A percentile compares a stretch with the other conserved stretches of the same genome.
These are phyloP conservation scores for Suhomyces chickasaworum DNA, from an alignment of 1,139 yeast genomes.

Conservation along the genomic window DNA sequence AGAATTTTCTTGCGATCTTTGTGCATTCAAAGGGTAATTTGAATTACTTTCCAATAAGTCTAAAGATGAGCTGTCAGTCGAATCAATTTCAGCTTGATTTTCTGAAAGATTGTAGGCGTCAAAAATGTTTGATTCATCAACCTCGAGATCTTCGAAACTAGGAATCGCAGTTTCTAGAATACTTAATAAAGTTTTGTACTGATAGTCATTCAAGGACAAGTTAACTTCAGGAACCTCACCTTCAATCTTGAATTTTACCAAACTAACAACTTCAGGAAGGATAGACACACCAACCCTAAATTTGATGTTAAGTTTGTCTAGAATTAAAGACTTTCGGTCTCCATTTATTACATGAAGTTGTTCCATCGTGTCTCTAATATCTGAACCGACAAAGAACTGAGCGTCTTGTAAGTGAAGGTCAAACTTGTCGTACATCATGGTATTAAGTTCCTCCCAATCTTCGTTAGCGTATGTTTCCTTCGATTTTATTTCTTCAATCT, in stretches of 20 bases:
- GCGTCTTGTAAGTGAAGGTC: slow-evolving; percentile 79
- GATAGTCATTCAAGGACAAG: slow-evolving; percentile 81
- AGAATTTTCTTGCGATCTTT: slow-evolving; percentile 10
- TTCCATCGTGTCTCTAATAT: slow-evolving; percentile 72
- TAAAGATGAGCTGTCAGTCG: background rate
- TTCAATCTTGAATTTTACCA: slow-evolving; percentile 72
- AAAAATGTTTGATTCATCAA: slow-evolving; percentile 37
- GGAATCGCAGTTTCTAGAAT: slow-evolving; percentile 75
- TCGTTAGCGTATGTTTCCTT: slow-evolving; percentile 68
- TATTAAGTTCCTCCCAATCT: slow-evolving; percentile 71
- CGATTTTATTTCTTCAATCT: slow-evolving; percentile 69
- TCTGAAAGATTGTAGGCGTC: slow-evolving; percentile 33
- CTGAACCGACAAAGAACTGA: slow-evolving; percentile 84
- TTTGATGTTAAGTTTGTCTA: slow-evolving; percentile 76
- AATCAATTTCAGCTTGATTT: background rate
- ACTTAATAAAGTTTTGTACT: slow-evolving; percentile 84
- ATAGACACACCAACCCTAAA: slow-evolving; percentile 80
- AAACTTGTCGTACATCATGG: slow-evolving; percentile 88
- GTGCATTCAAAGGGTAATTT: background rate
- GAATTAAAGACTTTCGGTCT: slow-evolving; percentile 53
- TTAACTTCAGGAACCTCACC: slow-evolving; percentile 79
- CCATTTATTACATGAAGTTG: slow-evolving; percentile 54
- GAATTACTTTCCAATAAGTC: background rate
- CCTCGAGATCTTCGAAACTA: slow-evolving; percentile 40
- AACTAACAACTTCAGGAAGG: slow-evolving; percentile 72